phyloP scores from a whole-genome alignment of 2,329 filamentous ascomycete species.

The Cyanodermella asteris region DNA sequence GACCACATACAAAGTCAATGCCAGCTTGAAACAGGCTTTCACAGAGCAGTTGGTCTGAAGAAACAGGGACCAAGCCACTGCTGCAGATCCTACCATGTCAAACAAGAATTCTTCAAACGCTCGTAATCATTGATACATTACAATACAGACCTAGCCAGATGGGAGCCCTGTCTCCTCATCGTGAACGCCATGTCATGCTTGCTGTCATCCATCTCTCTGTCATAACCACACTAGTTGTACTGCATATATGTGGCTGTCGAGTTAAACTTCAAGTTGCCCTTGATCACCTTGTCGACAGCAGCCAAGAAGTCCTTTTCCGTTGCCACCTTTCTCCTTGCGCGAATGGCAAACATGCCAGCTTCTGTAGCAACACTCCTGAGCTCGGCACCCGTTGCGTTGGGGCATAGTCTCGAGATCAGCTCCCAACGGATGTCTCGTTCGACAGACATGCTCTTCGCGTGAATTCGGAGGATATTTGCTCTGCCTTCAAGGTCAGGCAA shows the following conservation, averaged over 20 bases:
- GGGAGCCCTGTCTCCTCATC: no score
- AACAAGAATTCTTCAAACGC: no score
- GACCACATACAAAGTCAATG: no score
- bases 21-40: no score
- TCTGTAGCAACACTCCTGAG: slow-evolving; percentile 92
- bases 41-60: no score
- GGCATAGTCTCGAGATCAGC: slow-evolving; percentile 87
- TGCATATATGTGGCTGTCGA: slow-evolving; percentile 95
- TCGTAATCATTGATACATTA: no score
- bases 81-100: no score
- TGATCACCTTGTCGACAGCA: slow-evolving; percentile 98
- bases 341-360: slow-evolving; percentile 95
- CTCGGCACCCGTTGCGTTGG: slow-evolving; percentile 92
- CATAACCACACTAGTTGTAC: slow-evolving; percentile 96
- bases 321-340: slow-evolving; percentile 84
- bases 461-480: slow-evolving; percentile 92
- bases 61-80: no score
- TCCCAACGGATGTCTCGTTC: slow-evolving; percentile 98
- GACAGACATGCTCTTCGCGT: slow-evolving; percentile 98
- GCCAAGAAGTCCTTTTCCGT: slow-evolving; percentile 97
- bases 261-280: slow-evolving; percentile 98
- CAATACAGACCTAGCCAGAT: no score
- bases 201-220: no score
- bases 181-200: no score
- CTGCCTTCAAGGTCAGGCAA: slow-evolving; percentile 91